Base-by-base conservation (phyloP, 345 rosid genomes). In the Brassica rapa region DNA sequence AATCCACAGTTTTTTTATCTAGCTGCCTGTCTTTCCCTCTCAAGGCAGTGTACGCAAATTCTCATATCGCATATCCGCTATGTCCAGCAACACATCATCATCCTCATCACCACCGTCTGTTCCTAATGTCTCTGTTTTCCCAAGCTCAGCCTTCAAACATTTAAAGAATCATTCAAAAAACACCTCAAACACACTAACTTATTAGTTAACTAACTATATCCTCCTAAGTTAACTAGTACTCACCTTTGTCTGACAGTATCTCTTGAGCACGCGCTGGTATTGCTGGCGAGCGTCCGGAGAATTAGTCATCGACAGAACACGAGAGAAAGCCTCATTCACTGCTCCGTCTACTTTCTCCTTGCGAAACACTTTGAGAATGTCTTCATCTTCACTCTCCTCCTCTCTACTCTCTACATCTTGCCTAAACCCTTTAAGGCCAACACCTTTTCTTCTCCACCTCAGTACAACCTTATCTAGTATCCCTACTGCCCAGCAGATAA, bases 401-500 rank as follows among this genome's bases (percentile, higher is more conserved):
- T 89, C 92, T 62, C 71, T 70, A 35, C 81, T 49, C 8, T 85
- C 87, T 3, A 83, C 68, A 12, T 87, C 93, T 16, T 73, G 83
- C 24, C 86, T 82, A 27, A 89, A 91, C 61, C 96, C 92, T 77
- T 94, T 81, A 82, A 95, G 84, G 64, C 99, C 99, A 59, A 63
- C 88, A 2, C 99, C 97, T 86, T 89, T 95, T 64, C 98, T 82
- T 81, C 97, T 86, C 98, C 99, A 95, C 53, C 98, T 86, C 49
- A 95, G 83, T 62, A 95, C 83, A 64, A 84, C 98, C 85, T 88
- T 95, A 66, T 95, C 99, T 57, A 95, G 73, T 62, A 95, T 4
- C 56, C 98, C 89, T 62, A 95, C 99, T 37, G 99, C 97, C 99
- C 98, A 94, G 57, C 96, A 91, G 69, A 93, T 83, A 5, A 91